Conservation (phyloP, 805 yeast genomes). For the Yarrowia hollandica region DNA sequence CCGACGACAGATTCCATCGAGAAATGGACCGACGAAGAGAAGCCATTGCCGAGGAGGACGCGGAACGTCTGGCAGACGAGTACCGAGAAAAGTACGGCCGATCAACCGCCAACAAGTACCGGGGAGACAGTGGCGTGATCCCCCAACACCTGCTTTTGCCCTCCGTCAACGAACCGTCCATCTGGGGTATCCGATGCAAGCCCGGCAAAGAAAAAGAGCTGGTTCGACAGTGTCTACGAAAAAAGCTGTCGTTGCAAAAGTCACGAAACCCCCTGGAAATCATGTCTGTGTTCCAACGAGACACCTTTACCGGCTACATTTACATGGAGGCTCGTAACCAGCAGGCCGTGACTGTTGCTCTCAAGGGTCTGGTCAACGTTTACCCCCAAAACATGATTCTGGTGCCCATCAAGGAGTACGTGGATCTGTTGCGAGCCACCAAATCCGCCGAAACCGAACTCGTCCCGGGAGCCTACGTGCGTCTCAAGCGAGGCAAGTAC, state of each 20-base stretch:
- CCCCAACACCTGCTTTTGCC: constrained; percentile 93
- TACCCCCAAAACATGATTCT: constrained; percentile 71
- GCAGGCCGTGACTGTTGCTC: constrained; percentile 85
- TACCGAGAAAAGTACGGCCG: constrained; percentile 91
- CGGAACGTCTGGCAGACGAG: constrained; percentile 88
- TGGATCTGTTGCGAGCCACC: constrained; percentile 85
- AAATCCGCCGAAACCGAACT: constrained; percentile 84
- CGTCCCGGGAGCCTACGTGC: constrained; percentile 88
- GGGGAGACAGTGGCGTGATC: constrained; percentile 82
- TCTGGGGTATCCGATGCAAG: constrained; percentile 93
- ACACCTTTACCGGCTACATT: constrained; percentile 85
- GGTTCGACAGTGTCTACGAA: constrained; percentile 79
- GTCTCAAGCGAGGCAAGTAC: constrained; percentile 87
- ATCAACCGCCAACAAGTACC: constrained; percentile 71
- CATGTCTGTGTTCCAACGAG: constrained; percentile 89
- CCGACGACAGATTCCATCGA: constrained; percentile 81
- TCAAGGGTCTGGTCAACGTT: constrained; percentile 86
- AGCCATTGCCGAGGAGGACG: constrained; percentile 88
- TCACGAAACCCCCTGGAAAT: constrained; percentile 80
- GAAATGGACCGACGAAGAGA: constrained; percentile 76
- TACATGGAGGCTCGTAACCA: constrained; percentile 93
- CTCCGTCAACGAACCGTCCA: constrained; percentile 92
- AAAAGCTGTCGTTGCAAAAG: constrained; percentile 74
- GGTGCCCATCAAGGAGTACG: constrained; percentile 94
- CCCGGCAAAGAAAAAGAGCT: constrained; percentile 91